These are phyloP conservation scores for Magnaporthiopsis poae DNA, from an alignment of 2,329 filamentous ascomycete genomes.

Conservation along the genomic window DNA sequence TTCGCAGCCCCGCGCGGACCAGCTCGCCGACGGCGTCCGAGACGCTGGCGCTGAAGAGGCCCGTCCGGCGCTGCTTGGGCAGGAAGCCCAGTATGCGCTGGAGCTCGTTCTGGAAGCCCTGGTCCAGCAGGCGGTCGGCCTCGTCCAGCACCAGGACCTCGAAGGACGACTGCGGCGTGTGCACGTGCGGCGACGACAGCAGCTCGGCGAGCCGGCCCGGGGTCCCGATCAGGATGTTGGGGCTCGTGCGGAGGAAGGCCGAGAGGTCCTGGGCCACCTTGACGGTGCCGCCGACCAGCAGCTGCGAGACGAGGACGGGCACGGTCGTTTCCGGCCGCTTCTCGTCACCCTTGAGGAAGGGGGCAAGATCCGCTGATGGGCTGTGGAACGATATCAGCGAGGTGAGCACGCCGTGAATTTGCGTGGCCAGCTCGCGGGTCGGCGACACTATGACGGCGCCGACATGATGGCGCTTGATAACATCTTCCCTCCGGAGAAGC, in stretches of 20 bases:
- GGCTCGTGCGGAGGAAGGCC: constrained; percentile 70
- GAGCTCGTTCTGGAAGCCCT: constrained; percentile 86
- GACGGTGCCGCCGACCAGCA: constrained; percentile 68
- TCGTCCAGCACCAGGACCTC: constrained; percentile 90
- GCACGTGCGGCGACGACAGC: constrained; percentile 74
- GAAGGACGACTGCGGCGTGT: constrained; percentile 79
- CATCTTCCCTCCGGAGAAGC: constrained; percentile 67
- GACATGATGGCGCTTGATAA: constrained; percentile 80
- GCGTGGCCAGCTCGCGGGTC: constrained; percentile 80
- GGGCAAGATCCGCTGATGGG: constrained; percentile 59
- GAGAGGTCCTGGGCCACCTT: constrained; percentile 81
- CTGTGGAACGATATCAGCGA: constrained; percentile 74
- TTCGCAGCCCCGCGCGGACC: constrained; percentile 80
- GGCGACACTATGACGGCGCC: constrained; percentile 86
- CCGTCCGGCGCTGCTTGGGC: constrained; percentile 87
- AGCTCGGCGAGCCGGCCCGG: constrained; percentile 79
- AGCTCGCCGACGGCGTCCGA: constrained; percentile 90
- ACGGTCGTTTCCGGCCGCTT: constrained; percentile 37
- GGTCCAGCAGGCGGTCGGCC: constrained; percentile 81
- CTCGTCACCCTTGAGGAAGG: constrained; percentile 43
- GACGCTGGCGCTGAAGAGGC: constrained; percentile 90
- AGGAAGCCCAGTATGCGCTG: constrained; percentile 74
- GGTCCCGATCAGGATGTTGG: constrained; percentile 83
- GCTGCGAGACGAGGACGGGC: constrained; percentile 32
- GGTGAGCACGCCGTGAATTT: constrained; percentile 74